phyloP scores from a whole-genome alignment of 805 yeast genomes.

The Metschnikowia peoriensis region DNA sequence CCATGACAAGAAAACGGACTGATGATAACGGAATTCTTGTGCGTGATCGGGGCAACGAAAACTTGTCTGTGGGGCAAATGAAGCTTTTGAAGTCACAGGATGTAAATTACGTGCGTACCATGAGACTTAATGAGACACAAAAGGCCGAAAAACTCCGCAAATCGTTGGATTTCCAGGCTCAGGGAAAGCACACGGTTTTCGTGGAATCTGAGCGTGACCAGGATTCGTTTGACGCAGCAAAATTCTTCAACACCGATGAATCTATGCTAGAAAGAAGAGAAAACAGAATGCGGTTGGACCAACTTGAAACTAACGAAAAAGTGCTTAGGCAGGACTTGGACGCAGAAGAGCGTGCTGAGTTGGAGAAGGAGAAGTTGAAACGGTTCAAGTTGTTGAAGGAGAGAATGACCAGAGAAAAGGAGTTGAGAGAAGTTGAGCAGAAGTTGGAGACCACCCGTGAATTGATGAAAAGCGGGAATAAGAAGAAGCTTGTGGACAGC shows the following conservation, averaged over 20 bases:
- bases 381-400: constrained; percentile 58
- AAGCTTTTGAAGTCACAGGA: constrained; percentile 89
- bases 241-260: constrained; percentile 68
- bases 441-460: constrained; percentile 79
- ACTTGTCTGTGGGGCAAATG: constrained; percentile 69
- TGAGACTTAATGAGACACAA: constrained; percentile 65
- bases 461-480: constrained; percentile 86
- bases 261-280: constrained; percentile 61
- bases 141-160: constrained; percentile 60
- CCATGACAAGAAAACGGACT: constrained; percentile 71
- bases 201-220: constrained; percentile 63
- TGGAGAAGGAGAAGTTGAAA: constrained; percentile 56
- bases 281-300: constrained; percentile 65
- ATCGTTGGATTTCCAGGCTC: constrained; percentile 49
- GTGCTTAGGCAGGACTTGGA: constrained; percentile 33
- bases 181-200: constrained; percentile 81
- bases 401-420: constrained; percentile 66
- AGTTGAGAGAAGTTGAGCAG: constrained; percentile 65
- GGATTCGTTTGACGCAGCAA: constrained; percentile 59
- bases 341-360: constrained; percentile 30
- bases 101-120: constrained; percentile 75
- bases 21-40: constrained; percentile 69
- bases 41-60: constrained; percentile 62
- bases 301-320: constrained; percentile 45
- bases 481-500: constrained; percentile 66